Conservation (phyloP, 116 monocot species). For the Dioscorea cayenensis region DNA sequence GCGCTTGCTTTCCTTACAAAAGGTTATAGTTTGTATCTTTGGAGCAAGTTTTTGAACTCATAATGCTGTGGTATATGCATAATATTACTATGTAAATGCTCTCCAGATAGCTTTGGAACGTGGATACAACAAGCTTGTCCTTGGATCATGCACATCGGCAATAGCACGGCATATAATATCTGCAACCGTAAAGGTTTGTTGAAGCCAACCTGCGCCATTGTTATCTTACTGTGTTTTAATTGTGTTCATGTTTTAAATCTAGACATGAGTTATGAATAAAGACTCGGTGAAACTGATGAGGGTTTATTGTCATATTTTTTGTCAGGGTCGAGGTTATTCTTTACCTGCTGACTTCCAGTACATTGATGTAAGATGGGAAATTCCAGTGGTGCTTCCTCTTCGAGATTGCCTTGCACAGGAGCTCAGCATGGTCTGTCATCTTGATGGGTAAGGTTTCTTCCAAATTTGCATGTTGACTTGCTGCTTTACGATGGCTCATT, state of each 20-base stretch:
- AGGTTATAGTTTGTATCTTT: constrained; percentile 43
- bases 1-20: constrained; percentile 74
- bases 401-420: constrained; percentile 75
- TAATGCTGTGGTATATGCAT: constrained; percentile 2
- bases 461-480: constrained; percentile 3
- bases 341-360: constrained; percentile 94
- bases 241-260: background rate
- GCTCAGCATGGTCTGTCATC: constrained; percentile 64
- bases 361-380: constrained; percentile 83
- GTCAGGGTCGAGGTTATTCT: constrained; percentile 91
- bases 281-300: background rate
- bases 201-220: background rate
- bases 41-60: background rate
- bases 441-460: constrained; percentile 56
- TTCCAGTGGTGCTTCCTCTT: constrained; percentile 82
- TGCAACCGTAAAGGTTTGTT: constrained; percentile 84
- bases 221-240: background rate
- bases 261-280: background rate
- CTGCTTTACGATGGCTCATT: constrained; percentile 2
- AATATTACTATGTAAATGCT: constrained; percentile 6
- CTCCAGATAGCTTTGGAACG: constrained; percentile 82
- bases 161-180: constrained; percentile 79
- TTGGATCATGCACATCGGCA: constrained; percentile 76
- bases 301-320: background rate
- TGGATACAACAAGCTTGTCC: constrained; percentile 70